Percentiles rank a stretch among this genome's conserved stretches.
phyloP scores from a whole-genome alignment of 345 rosid species.

The Lumnitzera littorea region DNA sequence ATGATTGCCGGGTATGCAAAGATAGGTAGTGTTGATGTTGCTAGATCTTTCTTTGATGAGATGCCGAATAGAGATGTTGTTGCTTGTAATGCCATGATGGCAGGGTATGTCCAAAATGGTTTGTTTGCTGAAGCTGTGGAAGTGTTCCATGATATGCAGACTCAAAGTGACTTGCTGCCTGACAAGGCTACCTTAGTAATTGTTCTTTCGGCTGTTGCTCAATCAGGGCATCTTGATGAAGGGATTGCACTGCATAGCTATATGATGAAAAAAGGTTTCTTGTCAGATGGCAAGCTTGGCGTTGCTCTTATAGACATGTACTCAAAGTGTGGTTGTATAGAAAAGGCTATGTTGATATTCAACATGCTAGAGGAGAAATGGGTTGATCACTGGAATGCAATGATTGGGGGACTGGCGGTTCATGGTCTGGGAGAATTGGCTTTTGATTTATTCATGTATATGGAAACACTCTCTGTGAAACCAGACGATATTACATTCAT shows the following conservation, averaged over 20 bases:
- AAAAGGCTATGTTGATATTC: slow-evolving; percentile 30
- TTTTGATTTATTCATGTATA: slow-evolving; percentile 27
- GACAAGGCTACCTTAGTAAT: slow-evolving; percentile 24
- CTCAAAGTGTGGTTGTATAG: slow-evolving; percentile 40
- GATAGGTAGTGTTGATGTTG: slow-evolving; percentile 19
- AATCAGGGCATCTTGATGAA: slow-evolving; percentile 21
- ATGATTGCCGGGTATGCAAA: slow-evolving; percentile 42
- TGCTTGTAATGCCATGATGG: slow-evolving; percentile 40
- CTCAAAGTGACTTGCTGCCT: slow-evolving; percentile 15
- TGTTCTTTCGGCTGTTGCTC: slow-evolving; percentile 33
- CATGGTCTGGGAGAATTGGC: slow-evolving; percentile 42
- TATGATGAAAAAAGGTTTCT: slow-evolving; percentile 15
- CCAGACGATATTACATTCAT: slow-evolving; percentile 41
- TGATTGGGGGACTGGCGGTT: slow-evolving; percentile 40
- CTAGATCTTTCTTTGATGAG: slow-evolving; percentile 25
- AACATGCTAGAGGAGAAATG: slow-evolving; percentile 18
- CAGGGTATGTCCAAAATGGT: slow-evolving; percentile 30
- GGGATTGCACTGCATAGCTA: slow-evolving; percentile 26
- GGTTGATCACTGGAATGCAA: slow-evolving; percentile 48
- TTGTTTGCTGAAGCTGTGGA: slow-evolving; percentile 24
- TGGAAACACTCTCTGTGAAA: slow-evolving; percentile 22
- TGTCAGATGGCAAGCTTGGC: slow-evolving; percentile 29
- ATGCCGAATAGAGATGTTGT: slow-evolving; percentile 37
- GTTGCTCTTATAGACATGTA: slow-evolving; percentile 46
- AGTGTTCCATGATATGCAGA: slow-evolving; percentile 26